Base-by-base conservation (phyloP, 1,284 basidiomycete genomes). In the Ganoderma resinaceum region DNA sequence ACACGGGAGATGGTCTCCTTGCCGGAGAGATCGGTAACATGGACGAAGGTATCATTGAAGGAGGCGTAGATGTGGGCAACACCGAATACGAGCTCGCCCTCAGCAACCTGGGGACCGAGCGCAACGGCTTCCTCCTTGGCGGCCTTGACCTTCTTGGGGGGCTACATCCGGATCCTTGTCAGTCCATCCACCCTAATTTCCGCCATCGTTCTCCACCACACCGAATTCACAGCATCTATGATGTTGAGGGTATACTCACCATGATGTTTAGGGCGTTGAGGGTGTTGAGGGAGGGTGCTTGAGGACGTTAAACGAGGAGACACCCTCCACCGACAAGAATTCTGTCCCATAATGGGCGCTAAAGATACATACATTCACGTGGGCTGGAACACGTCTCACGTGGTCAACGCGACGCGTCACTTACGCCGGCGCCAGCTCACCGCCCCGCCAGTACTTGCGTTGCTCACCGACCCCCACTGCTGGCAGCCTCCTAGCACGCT, bases 21-120 rank as follows among this genome's bases (percentile, higher is more conserved):
- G 79, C 97, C 98, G 55, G 97, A 96, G 71, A 99, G 87, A 94
- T 99, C 98, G 82, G 97, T 99, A 78, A 99, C 89, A 83, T 99
- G 98, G 76, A 99, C 97, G 84, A 99, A 99, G 75, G 98, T 99
- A 82, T 99, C 97, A 87, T 99, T 99, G 92, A 99, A 99, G 60
- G 94, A 96, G 62, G 96, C 96, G 78, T 94, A 98, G 85, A 98
- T 97, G 88, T 97, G 96, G 12, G 96, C 96, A 74, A 98, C 96
- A 76, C 96, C 96, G 79, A 96, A 97, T 63, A 97, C 95, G 78
- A 94, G 91, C 84, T 98, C 96, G 80, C 96, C 96, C 81, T 98
- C 96, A 73, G 93, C 92, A 77, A 97, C 94, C 81, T 97, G 93
- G 77, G 96, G 96, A 75, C 96, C 96, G 82, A 98, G 94, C 67